Percentiles rank a stretch among this genome's conserved stretches.
phyloP scores from a whole-genome alignment of 2,329 filamentous ascomycete genomes.

The Colletotrichum salicis region DNA sequence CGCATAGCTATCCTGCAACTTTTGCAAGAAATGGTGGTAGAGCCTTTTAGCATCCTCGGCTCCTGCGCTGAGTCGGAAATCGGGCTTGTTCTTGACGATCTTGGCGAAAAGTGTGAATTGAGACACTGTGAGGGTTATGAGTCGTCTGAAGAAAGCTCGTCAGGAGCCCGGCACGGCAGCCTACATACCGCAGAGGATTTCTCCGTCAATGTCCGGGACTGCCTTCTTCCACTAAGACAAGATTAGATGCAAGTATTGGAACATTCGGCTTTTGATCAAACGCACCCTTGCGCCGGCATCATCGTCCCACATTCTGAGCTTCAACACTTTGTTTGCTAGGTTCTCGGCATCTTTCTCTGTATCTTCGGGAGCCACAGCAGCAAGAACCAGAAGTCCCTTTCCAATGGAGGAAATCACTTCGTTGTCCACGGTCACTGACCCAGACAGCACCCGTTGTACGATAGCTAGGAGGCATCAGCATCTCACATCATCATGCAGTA shows the following conservation, averaged over 20 bases:
- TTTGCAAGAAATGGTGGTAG: constrained; percentile 85
- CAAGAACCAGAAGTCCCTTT: constrained; percentile 89
- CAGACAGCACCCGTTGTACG: constrained; percentile 91
- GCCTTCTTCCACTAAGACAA: constrained; percentile 83
- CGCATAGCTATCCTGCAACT: constrained; percentile 77
- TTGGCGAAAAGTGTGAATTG: constrained; percentile 95
- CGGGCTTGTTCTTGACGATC: constrained; percentile 95
- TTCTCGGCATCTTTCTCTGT: constrained; percentile 87
- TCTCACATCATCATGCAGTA: constrained; percentile 22
- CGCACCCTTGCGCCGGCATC: constrained; percentile 74
- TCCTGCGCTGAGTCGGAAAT: constrained; percentile 89
- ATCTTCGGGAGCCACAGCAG: constrained; percentile 89
- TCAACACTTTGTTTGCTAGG: constrained; percentile 86
- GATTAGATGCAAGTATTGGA: constrained; percentile 5
- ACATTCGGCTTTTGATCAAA: constrained; percentile 13
- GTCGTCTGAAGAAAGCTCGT: background rate
- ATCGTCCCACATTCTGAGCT: constrained; percentile 92
- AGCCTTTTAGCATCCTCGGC: constrained; percentile 81
- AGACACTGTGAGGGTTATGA: constrained; percentile 72
- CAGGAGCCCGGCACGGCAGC: background rate
- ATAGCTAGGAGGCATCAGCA: constrained; percentile 70
- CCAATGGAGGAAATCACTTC: constrained; percentile 91
- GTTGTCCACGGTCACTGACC: constrained; percentile 94
- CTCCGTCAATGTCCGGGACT: constrained; percentile 88
- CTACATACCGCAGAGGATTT: constrained; percentile 89